These are phyloP conservation scores for Hypoxylon rickii DNA, from an alignment of 495 filamentous ascomycete species.

Conservation along the genomic window DNA sequence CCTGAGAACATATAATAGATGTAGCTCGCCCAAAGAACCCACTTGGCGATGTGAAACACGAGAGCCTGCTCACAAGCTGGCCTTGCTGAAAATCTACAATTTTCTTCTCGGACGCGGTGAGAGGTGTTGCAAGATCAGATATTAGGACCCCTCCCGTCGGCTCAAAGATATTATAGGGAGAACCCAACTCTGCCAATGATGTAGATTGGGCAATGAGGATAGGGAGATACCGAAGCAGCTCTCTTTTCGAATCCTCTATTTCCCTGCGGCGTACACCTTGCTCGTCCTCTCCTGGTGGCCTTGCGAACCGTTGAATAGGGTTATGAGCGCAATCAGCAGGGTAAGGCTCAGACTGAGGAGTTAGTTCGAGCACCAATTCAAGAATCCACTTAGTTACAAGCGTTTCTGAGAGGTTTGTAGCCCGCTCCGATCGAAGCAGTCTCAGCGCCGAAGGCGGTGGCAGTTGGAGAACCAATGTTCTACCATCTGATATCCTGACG, in stretches of 20 bases:
- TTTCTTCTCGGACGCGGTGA: constrained; percentile 22
- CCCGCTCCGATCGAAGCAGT: constrained; percentile 48
- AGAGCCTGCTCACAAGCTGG: constrained; percentile 40
- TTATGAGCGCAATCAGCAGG: neutral
- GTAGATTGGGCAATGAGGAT: constrained; percentile 38
- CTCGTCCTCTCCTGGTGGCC: neutral
- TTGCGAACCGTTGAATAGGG: neutral
- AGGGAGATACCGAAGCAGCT: constrained; percentile 38
- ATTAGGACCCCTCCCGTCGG: constrained; percentile 35
- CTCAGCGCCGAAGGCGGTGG: constrained; percentile 41
- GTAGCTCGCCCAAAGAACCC: constrained; percentile 44
- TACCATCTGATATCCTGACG: constrained; percentile 41
- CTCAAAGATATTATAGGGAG: constrained; percentile 41
- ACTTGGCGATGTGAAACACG: constrained; percentile 42
- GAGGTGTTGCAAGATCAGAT: constrained; percentile 26
- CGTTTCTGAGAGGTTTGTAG: constrained; percentile 41
- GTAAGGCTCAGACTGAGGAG: neutral
- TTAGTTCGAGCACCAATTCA: constrained; percentile 13
- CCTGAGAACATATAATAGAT: constrained; percentile 34
- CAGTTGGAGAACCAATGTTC: constrained; percentile 41
- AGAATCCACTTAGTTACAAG: constrained; percentile 40
- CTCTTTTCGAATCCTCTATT: constrained; percentile 1
- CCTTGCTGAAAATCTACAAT: constrained; percentile 42
- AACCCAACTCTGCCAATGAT: constrained; percentile 24
- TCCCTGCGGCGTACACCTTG: neutral